Conservation (phyloP, 2,329 filamentous ascomycete species). For the Colletotrichum sp. region DNA sequence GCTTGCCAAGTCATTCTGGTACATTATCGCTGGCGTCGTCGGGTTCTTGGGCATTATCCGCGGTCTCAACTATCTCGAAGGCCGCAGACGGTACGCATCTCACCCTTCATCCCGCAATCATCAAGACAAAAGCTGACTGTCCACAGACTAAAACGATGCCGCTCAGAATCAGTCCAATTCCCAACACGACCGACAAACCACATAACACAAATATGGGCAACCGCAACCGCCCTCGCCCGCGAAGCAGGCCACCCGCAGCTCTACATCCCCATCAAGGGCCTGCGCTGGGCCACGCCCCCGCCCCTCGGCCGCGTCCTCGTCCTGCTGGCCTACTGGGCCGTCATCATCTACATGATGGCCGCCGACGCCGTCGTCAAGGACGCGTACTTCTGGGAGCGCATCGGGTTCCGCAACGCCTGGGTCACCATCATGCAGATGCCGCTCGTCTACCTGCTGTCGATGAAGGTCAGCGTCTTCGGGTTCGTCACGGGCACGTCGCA, state of each 20-base stretch:
- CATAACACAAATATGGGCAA: slow-evolving; percentile 60
- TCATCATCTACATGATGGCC: slow-evolving; percentile 63
- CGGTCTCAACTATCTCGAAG: slow-evolving; percentile 47
- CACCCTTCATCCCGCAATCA: background rate
- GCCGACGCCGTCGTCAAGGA: slow-evolving; percentile 54
- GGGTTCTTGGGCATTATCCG: slow-evolving; percentile 46
- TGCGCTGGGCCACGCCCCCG: slow-evolving; percentile 64
- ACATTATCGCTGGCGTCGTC: slow-evolving; percentile 57
- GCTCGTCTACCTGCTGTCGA: slow-evolving; percentile 66
- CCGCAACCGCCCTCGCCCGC: slow-evolving; percentile 60
- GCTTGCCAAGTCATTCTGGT: slow-evolving; percentile 64
- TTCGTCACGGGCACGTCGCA: slow-evolving; percentile 67
- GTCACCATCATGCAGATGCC: slow-evolving; percentile 69
- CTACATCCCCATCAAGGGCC: slow-evolving; percentile 47
- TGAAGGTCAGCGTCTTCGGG: slow-evolving; percentile 65
- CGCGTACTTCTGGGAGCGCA: slow-evolving; percentile 65
- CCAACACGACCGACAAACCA: slow-evolving; percentile 57
- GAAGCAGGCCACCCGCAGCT: slow-evolving; percentile 63
- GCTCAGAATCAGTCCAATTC: slow-evolving; percentile 47
- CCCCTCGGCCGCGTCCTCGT: slow-evolving; percentile 61
- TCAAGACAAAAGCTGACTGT: background rate
- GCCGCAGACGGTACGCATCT: slow-evolving; percentile 42
- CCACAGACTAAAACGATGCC: slow-evolving; percentile 51
- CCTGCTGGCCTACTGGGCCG: slow-evolving; percentile 62
- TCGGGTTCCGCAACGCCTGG: slow-evolving; percentile 73